phyloP scores from a whole-genome alignment of 768 basidiomycete species.

The Trametes punicea region DNA sequence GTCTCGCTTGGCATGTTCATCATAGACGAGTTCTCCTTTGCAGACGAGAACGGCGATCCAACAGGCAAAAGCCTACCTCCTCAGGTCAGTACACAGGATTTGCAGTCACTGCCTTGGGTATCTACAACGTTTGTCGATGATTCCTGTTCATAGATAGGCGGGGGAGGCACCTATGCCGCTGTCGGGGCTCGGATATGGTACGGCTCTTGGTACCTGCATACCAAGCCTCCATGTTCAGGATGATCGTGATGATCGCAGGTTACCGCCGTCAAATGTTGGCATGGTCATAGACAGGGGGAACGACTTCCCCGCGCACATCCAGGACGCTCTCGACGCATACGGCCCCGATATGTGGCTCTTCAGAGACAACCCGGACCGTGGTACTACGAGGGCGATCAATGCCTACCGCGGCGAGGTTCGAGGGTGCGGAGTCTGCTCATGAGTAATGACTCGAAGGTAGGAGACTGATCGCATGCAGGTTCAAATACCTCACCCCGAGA shows the following conservation, averaged over 20 bases:
- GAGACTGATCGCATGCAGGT: constrained; percentile 51
- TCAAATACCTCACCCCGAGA: constrained; percentile 73
- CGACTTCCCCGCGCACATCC: constrained; percentile 66
- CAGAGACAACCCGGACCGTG: constrained; percentile 49
- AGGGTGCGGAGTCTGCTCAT: constrained; percentile 42
- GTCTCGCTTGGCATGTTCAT: constrained; percentile 89
- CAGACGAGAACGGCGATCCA: constrained; percentile 51
- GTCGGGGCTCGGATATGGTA: constrained; percentile 84
- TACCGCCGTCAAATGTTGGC: constrained; percentile 59
- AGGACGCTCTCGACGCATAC: constrained; percentile 53
- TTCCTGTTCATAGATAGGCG: constrained; percentile 65
- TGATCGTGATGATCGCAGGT: no score
- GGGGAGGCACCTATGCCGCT: constrained; percentile 80
- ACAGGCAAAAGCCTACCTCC: constrained; percentile 44
- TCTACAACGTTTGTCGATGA: background rate
- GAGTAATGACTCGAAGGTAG: no score
- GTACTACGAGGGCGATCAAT: constrained; percentile 75
- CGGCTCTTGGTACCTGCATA: background rate
- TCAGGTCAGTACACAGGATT: constrained; percentile 41
- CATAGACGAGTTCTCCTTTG: constrained; percentile 73
- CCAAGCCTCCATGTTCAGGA: no score
- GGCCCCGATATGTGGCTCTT: constrained; percentile 79
- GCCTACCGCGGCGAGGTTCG: constrained; percentile 70
- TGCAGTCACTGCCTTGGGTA: background rate
- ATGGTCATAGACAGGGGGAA: constrained; percentile 83